A percentile compares a stretch with the other conserved stretches of the same genome.
Conservation (phyloP, 2,329 filamentous ascomycete genomes). For the Talaromyces pinophilus region DNA sequence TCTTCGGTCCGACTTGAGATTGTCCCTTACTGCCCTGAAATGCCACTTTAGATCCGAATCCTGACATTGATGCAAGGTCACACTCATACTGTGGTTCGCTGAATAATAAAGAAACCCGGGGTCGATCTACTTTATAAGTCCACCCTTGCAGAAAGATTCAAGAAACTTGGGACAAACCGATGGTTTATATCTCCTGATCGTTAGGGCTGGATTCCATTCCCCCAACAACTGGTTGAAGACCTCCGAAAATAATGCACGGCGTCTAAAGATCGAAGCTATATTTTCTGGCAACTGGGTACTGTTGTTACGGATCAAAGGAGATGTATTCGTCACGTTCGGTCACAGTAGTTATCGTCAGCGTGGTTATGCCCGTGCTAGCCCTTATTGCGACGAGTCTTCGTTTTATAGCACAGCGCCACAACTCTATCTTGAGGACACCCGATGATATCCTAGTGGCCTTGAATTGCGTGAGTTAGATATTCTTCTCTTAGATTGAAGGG, state of each 20-base stretch:
- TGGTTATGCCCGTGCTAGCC: conserved; percentile 7
- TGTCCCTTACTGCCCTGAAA: neutral
- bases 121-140: neutral
- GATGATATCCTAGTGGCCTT: conserved; percentile 14
- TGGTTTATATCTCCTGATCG: neutral
- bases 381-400: conserved; percentile 13
- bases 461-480: conserved; percentile 6
- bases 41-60: neutral
- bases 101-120: neutral
- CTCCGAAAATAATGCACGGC: neutral
- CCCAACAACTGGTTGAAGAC: neutral
- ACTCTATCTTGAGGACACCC: neutral
- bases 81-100: neutral
- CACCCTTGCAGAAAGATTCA: neutral
- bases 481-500: neutral
- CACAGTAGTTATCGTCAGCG: conserved; percentile 7
- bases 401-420: conserved; percentile 12
- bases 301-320: neutral
- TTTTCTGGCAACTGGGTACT: neutral
- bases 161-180: neutral
- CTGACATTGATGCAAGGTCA: neutral
- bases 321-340: conserved; percentile 17
- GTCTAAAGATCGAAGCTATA: no score
- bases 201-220: neutral
- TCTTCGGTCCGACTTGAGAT: neutral